Evolutionary conservation across 257 asterid genomes (phyloP).

Genomic region (Phtheirospermum japonicum): DNA sequence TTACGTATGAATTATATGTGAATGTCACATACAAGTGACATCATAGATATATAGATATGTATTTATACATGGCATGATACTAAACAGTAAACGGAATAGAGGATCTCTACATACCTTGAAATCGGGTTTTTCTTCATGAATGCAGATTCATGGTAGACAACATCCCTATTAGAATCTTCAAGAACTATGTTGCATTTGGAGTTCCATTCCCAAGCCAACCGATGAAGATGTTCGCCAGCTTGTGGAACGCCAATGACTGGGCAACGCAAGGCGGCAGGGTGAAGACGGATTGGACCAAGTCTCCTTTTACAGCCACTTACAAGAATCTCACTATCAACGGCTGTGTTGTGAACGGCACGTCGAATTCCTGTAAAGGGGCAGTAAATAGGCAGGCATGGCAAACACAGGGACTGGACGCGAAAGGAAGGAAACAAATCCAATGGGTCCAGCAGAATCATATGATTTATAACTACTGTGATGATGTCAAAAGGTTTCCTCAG

Average conservation of each 20-base stretch:
- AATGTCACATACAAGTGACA: neutral
- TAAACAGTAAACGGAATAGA: no score
- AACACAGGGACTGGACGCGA: constrained; percentile 41
- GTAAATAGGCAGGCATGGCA: constrained; percentile 39
- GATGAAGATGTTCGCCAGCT: constrained; percentile 50
- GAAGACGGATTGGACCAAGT: constrained; percentile 57
- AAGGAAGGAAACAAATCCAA: constrained; percentile 30
- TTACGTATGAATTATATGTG: neutral
- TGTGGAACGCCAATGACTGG: constrained; percentile 73
- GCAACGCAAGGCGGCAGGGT: constrained; percentile 70
- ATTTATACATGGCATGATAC: no score
- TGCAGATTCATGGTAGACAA: constrained; percentile 58
- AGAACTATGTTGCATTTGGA: constrained; percentile 39
- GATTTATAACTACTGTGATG: constrained; percentile 40
- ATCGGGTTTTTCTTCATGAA: no score
- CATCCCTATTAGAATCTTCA: constrained; percentile 57
- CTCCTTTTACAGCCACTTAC: constrained; percentile 54
- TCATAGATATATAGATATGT: no score
- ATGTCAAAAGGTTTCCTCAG: constrained; percentile 33
- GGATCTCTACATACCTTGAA: no score
- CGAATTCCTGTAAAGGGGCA: constrained; percentile 28
- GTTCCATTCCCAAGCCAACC: constrained; percentile 56
- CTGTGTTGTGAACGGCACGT: constrained; percentile 23
- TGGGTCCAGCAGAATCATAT: constrained; percentile 38
- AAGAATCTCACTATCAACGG: constrained; percentile 36